These are phyloP conservation scores for Candida schatavii DNA, from an alignment of 805 yeast genomes.

Conservation along the genomic window DNA sequence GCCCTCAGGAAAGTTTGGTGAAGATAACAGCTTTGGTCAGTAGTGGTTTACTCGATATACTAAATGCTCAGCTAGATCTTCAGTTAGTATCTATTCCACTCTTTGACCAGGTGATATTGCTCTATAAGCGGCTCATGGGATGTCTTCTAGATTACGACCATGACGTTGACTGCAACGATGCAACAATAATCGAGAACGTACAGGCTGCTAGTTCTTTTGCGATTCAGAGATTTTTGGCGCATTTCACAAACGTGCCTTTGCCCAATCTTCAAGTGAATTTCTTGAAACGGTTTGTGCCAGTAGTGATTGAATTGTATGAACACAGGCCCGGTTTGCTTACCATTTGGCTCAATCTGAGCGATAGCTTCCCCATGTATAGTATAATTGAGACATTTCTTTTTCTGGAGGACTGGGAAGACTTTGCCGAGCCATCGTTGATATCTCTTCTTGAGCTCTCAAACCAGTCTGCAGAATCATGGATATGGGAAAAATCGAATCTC, in stretches of 20 bases:
- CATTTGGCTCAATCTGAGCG: no score
- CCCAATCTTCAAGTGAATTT: background rate
- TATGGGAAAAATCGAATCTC: no score
- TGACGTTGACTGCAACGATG: no score
- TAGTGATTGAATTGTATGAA: background rate
- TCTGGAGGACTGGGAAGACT: no score
- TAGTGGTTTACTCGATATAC: background rate
- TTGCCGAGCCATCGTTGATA: no score
- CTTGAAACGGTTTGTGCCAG: background rate
- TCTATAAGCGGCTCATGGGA: conserved; percentile 11
- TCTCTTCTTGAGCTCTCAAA: no score
- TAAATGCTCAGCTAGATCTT: background rate
- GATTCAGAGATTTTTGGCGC: background rate
- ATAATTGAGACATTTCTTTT: no score
- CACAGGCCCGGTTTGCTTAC: no score
- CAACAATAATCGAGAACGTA: background rate
- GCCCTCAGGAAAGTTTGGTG: background rate
- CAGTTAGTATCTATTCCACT: conserved; percentile 1
- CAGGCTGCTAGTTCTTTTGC: background rate
- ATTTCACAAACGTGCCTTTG: background rate
- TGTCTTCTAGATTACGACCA: conserved; percentile 6
- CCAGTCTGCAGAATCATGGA: no score
- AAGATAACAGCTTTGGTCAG: background rate
- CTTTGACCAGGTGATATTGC: conserved; percentile 12
- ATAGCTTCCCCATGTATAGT: no score